Evolutionary conservation across 2,329 filamentous ascomycete genomes (phyloP).

Genomic region (Diaporthe vaccinii): DNA sequence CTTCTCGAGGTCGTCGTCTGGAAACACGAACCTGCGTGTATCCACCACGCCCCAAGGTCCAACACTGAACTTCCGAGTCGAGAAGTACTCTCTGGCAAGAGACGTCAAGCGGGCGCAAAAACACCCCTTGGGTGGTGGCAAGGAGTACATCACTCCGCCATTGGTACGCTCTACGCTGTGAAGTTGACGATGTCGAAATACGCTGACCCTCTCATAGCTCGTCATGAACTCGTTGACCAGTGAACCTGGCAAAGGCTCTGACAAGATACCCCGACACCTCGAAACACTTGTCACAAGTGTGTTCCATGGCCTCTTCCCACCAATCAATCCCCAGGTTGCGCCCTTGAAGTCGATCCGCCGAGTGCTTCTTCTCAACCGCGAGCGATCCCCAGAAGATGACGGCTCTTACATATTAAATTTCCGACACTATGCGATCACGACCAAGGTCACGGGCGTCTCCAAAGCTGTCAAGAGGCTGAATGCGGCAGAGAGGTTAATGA

Average conservation of each 20-base stretch:
- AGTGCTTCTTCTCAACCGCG: slow-evolving; percentile 90
- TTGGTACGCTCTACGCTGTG: slow-evolving; percentile 65
- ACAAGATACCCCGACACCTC: slow-evolving; percentile 90
- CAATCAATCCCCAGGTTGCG: slow-evolving; percentile 92
- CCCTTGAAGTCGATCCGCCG: slow-evolving; percentile 93
- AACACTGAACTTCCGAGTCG: slow-evolving; percentile 93
- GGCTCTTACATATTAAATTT: slow-evolving; percentile 87
- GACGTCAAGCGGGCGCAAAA: slow-evolving; percentile 88
- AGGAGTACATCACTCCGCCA: slow-evolving; percentile 88
- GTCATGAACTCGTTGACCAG: slow-evolving; percentile 98
- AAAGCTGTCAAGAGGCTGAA: slow-evolving; percentile 87
- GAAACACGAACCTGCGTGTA: slow-evolving; percentile 93
- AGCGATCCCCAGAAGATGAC: slow-evolving; percentile 65
- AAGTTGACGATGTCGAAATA: slow-evolving; percentile 40
- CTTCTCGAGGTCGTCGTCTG: slow-evolving; percentile 89
- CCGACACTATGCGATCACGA: slow-evolving; percentile 95
- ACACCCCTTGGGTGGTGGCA: slow-evolving; percentile 84
- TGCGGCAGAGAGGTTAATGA: slow-evolving; percentile 83
- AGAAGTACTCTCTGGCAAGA: slow-evolving; percentile 94
- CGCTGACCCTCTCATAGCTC: slow-evolving; percentile 63
- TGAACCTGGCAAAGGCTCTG: slow-evolving; percentile 69
- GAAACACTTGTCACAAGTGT: slow-evolving; percentile 93
- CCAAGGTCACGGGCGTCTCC: slow-evolving; percentile 85
- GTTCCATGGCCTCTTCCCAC: slow-evolving; percentile 96
- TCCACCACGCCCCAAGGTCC: slow-evolving; percentile 91